Base-by-base conservation (phyloP, 73 alveolate species). In the Halteria grandinella region DNA sequence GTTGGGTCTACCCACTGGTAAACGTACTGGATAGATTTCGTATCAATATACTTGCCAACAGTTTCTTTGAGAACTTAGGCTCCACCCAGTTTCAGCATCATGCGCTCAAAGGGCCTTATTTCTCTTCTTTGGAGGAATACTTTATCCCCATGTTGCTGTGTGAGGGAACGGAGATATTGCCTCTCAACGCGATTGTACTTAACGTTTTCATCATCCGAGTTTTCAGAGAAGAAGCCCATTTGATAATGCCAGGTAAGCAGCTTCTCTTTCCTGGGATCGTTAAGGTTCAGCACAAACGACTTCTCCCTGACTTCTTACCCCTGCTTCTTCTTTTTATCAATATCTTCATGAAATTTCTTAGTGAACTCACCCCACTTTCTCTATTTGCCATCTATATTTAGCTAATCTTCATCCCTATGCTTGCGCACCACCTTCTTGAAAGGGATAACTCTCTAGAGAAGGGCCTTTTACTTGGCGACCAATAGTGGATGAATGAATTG, bases 1-100 rank as follows among this genome's bases (percentile, higher is more conserved):
- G n/a, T 36, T 15, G 80, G 80, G 36, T 66, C 80, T 4, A 44
- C 69, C 80, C 80, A 66, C 23, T 66, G 69, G 23, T 44, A 66
- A 18, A 47, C 32, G 6, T 5, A 1, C 3, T 44, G 24, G 64
- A 44, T 47, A 32, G 32, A 32, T 3, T 41, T 24, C 3, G 58
- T 44, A 20, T 18, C 66, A 45, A 66, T 36, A 8, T 28, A 6
- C 37, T 66, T 66, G 20, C 80, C 80, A 15, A 57, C 32, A 0
- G 18, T 15, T 44, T 66, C 14, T n/a, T 47, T 66, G 17, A 66
- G 64, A 7, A 66, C 11, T 28, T 66, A 32, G 4, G 66, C 8
- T 15, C 63, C 63, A 4, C 80, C 80, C 15, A 66, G 47, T 47
- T 28, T 66, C 17, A 41, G 36, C 6, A 66, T 14, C 34, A 45